A percentile compares a stretch with the other conserved stretches of the same genome.
Conservation (phyloP, 805 yeast genomes). For the Starmerella gropengiesseri region DNA sequence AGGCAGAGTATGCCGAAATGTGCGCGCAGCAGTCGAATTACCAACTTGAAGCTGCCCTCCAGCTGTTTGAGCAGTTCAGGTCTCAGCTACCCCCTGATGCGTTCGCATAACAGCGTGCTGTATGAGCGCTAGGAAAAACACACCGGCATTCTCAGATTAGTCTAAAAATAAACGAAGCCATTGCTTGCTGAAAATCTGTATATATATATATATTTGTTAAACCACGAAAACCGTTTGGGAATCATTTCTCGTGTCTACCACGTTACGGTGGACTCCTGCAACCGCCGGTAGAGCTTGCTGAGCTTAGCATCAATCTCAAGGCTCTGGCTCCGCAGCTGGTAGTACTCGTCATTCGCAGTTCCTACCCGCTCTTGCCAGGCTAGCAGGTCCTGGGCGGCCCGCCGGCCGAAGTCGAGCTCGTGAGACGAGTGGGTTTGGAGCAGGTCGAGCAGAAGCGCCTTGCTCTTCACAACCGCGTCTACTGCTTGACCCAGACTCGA, state of each 20-base stretch:
- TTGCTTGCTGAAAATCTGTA: not conserved
- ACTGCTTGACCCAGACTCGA: constrained; percentile 3
- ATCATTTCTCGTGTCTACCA: too few relatives aligned
- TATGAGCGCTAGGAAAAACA: too few relatives aligned
- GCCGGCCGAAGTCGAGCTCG: constrained; percentile 10
- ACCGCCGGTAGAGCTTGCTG: constrained; percentile 5
- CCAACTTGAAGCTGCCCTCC: constrained; percentile 60
- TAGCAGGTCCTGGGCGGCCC: constrained; percentile 10
- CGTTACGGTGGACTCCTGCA: not conserved
- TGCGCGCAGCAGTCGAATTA: constrained; percentile 80
- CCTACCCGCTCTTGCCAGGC: constrained; percentile 17
- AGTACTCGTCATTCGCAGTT: constrained; percentile 14
- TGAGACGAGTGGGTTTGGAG: constrained; percentile 2
- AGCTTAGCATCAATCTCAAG: constrained; percentile 5
- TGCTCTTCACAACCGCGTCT: constrained; percentile 2
- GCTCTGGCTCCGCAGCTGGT: constrained; percentile 4
- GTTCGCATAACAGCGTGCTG: constrained; percentile 29
- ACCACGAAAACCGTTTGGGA: too few relatives aligned
- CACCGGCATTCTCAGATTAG: too few relatives aligned
- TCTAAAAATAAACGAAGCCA: not conserved
- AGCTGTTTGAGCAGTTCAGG: constrained; percentile 60
- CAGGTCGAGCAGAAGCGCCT: constrained; percentile 7
- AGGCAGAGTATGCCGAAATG: constrained; percentile 68
- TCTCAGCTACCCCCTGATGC: constrained; percentile 51
- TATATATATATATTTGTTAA: not conserved